Conservation (phyloP, 2,329 filamentous ascomycete species). For the Penicillium rolfsii region DNA sequence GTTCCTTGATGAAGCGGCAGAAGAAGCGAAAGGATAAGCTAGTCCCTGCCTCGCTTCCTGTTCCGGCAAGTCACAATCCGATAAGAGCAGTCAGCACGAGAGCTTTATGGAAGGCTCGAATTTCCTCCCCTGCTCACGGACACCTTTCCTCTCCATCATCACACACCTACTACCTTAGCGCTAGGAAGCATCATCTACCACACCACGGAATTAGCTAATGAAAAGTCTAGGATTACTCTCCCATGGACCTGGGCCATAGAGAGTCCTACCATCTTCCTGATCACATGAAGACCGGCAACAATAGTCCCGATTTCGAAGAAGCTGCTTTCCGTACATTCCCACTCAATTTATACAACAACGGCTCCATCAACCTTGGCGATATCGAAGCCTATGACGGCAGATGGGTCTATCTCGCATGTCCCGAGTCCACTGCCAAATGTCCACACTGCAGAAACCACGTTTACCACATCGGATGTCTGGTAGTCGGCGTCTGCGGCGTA, state of each 20-base stretch:
- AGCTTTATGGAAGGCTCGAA: background rate
- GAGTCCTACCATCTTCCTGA: background rate
- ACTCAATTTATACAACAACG: background rate
- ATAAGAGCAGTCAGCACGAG: background rate
- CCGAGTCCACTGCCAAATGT: constrained; percentile 10
- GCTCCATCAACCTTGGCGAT: constrained; percentile 6
- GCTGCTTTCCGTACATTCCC: background rate
- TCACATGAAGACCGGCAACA: background rate
- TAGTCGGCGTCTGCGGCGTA: constrained; percentile 9
- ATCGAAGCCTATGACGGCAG: constrained; percentile 12
- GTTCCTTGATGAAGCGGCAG: background rate
- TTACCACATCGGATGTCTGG: constrained; percentile 14
- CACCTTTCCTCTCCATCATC: background rate
- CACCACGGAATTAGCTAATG: background rate
- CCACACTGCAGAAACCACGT: constrained; percentile 13
- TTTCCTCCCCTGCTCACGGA: background rate
- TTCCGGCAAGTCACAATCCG: background rate
- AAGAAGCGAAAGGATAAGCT: background rate
- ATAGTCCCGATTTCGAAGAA: background rate
- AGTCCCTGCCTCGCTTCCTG: background rate
- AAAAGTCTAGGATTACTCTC: background rate
- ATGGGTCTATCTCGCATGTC: constrained; percentile 20
- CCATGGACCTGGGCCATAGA: background rate
- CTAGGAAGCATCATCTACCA: background rate
- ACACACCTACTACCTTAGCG: background rate